phyloP scores from a whole-genome alignment of 768 basidiomycete species.

The Pleurotus cornucopiae region DNA sequence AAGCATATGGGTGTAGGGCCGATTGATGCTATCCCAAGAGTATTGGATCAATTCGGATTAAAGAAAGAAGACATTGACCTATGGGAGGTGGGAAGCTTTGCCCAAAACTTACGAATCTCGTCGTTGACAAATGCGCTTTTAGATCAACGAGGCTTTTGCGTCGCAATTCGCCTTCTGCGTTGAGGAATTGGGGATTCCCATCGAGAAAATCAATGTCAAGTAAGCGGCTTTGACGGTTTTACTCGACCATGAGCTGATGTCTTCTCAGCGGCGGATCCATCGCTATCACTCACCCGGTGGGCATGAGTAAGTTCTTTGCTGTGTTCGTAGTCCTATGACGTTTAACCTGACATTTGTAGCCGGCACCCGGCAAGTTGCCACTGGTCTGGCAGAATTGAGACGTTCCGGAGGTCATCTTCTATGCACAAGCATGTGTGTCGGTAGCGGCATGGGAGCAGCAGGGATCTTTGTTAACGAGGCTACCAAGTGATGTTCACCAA shows the following conservation, averaged over 20 bases:
- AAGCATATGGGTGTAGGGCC: constrained; percentile 78
- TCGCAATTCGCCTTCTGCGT: constrained; percentile 94
- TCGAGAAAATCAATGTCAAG: constrained; percentile 85
- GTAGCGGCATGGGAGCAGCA: constrained; percentile 88
- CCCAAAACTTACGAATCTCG: too few relatives aligned
- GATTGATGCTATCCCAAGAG: constrained; percentile 65
- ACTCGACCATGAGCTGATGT: neutral
- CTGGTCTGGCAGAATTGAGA: constrained; percentile 79
- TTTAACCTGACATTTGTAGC: constrained; percentile 38
- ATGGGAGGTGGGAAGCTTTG: constrained; percentile 52
- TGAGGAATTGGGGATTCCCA: constrained; percentile 70
- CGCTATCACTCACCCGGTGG: constrained; percentile 76
- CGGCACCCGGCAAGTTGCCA: constrained; percentile 82
- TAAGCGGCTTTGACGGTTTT: constrained; percentile 27
- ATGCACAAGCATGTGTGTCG: constrained; percentile 76
- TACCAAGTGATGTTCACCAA: constrained; percentile 1
- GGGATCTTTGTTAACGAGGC: constrained; percentile 75
- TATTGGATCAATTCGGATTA: constrained; percentile 58
- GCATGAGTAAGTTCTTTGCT: constrained; percentile 61
- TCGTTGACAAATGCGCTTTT: neutral
- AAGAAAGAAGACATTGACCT: constrained; percentile 71
- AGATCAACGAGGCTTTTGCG: constrained; percentile 92
- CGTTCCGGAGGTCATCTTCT: constrained; percentile 65
- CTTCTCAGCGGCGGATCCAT: constrained; percentile 74
- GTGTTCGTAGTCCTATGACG: neutral